These are phyloP conservation scores for Pseudocercospora crystallina DNA, from an alignment of 2,329 filamentous ascomycete species.

Conservation along the genomic window DNA sequence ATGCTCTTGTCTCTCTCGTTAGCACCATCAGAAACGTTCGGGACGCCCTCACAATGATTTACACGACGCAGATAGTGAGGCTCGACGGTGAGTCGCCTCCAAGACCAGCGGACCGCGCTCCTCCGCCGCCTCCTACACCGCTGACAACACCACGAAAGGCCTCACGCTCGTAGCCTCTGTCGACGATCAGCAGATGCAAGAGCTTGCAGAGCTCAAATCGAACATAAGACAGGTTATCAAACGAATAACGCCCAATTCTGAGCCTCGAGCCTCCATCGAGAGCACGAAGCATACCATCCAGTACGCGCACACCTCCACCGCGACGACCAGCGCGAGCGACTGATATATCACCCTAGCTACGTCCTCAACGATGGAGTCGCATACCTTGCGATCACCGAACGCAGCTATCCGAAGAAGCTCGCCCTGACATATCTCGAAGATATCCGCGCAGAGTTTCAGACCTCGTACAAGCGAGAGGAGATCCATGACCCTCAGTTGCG, in stretches of 20 bases:
- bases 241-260: slow-evolving; percentile 82
- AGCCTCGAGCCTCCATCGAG: slow-evolving; percentile 89
- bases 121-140: slow-evolving; percentile 6
- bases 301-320: slow-evolving; percentile 52
- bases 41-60: slow-evolving; percentile 31
- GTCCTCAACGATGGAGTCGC: slow-evolving; percentile 78
- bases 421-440: slow-evolving; percentile 98
- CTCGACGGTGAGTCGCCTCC: slow-evolving; percentile 69
- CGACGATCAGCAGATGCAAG: slow-evolving; percentile 78
- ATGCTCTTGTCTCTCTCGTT: background rate
- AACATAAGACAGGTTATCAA: slow-evolving; percentile 90
- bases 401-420: slow-evolving; percentile 93
- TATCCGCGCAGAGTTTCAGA: slow-evolving; percentile 85
- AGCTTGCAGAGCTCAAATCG: slow-evolving; percentile 82
- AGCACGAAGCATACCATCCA: slow-evolving; percentile 80
- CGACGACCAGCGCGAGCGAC: slow-evolving; percentile 8
- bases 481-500: slow-evolving; percentile 73
- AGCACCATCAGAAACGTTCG: background rate
- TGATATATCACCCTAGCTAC: slow-evolving; percentile 60
- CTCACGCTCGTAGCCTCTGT: slow-evolving; percentile 93
- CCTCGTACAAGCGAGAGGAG: slow-evolving; percentile 72
- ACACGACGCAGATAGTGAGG: slow-evolving; percentile 83
- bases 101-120: slow-evolving; percentile 4
- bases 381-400: slow-evolving; percentile 92
- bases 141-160: slow-evolving; percentile 55